phyloP scores from a whole-genome alignment of 1,284 basidiomycete genomes.

The Irpex sp. region DNA sequence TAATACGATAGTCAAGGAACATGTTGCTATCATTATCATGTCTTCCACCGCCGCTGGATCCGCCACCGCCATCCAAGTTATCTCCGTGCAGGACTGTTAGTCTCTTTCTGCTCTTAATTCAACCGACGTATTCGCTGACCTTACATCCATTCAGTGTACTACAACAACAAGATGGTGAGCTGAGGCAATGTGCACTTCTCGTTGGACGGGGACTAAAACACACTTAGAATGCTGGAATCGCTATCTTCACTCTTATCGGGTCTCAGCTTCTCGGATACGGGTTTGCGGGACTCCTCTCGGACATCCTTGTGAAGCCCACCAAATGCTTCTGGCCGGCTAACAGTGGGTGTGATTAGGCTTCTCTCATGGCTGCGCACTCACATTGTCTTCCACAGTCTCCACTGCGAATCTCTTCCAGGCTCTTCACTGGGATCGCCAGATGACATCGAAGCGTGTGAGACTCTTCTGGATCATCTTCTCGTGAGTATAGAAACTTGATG shows the following conservation, averaged over 20 bases:
- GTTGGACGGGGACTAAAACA: background rate
- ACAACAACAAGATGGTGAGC: conserved; percentile 28
- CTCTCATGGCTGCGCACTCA: background rate
- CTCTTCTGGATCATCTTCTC: conserved; percentile 29
- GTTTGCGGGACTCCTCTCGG: conserved; percentile 28
- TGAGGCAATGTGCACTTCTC: background rate
- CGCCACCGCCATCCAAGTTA: conserved; percentile 34
- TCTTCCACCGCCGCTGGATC: conserved; percentile 32
- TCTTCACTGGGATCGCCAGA: conserved; percentile 29
- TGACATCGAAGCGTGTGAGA: conserved; percentile 31
- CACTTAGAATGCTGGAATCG: conserved; percentile 24
- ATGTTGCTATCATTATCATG: conserved; percentile 35
- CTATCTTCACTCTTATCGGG: conserved; percentile 30
- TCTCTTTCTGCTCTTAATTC: background rate
- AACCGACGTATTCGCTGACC: background rate
- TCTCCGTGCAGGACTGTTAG: conserved; percentile 33
- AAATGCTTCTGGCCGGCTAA: conserved; percentile 30
- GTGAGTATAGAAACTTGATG: conserved; percentile 16
- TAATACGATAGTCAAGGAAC: conserved; percentile 27
- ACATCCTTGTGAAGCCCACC: conserved; percentile 29
- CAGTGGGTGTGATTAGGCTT: conserved; percentile 16
- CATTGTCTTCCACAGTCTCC: conserved; percentile 15
- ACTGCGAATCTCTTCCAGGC: conserved; percentile 30
- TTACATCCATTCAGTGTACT: conserved; percentile 22
- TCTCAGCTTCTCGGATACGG: conserved; percentile 30